Conservation (phyloP, 306 rosid genomes). For the Myrica gale region DNA sequence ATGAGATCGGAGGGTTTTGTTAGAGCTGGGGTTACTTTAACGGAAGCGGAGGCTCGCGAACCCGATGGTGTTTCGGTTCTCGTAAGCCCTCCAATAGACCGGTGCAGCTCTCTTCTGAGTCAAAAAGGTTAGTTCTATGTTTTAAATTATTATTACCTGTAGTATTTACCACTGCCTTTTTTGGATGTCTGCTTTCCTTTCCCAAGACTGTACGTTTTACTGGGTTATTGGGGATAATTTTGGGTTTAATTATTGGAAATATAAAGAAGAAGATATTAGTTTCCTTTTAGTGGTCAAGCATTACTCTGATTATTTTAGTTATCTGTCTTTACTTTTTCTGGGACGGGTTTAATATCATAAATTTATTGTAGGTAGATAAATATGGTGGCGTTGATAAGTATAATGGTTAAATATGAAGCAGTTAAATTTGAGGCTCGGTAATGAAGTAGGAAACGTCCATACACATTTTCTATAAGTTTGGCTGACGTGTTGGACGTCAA, state of each 20-base stretch:
- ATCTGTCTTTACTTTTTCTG: not conserved
- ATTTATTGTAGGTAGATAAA: not conserved
- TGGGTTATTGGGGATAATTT: not conserved
- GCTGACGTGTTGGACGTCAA: not conserved
- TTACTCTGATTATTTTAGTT: not conserved
- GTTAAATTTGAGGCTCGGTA: not conserved
- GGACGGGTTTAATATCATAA: not conserved
- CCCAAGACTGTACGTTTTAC: not conserved
- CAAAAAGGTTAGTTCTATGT: slow-evolving; percentile 38
- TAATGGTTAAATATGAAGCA: not conserved
- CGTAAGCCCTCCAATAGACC: slow-evolving; percentile 35
- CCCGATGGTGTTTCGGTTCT: slow-evolving; percentile 33
- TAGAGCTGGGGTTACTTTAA: slow-evolving; percentile 42
- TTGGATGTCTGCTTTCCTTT: not conserved
- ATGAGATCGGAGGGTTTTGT: slow-evolving; percentile 58
- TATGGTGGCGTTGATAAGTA: not conserved
- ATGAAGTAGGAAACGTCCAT: not conserved
- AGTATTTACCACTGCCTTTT: not conserved
- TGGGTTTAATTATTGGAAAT: not conserved
- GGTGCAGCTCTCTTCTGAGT: slow-evolving; percentile 32
- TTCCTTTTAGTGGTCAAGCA: not conserved
- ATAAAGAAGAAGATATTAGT: not conserved
- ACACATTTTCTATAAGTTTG: not conserved
- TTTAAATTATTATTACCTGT: not conserved
- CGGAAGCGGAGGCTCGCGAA: slow-evolving; percentile 46